Base-by-base conservation (phyloP, 2,329 filamentous ascomycete genomes). In the Cytospora paraplurivora region DNA sequence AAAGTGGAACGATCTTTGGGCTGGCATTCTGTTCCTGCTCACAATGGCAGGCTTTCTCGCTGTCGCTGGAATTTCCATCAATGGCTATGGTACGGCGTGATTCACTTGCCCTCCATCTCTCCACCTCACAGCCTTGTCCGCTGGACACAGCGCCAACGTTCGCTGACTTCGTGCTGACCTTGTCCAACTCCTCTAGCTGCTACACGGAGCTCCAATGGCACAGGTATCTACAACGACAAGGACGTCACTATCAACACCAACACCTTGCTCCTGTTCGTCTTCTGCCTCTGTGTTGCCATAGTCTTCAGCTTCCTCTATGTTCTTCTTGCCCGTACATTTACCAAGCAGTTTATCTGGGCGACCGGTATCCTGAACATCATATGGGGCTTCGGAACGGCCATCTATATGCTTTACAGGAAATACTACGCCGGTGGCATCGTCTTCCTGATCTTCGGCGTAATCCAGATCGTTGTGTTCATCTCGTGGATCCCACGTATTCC, bases 1-100 rank as follows among this genome's bases (percentile, higher is more conserved):
- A n/a, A 96, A 94, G 75, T 97, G 84, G 78, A 92, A 97, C 71
- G 94, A 98, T 74, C 73, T 91, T 33, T 97, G 93, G 94, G 93
- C 93, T 4, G 93, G 90, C 4, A 78, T 96, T 49, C 78, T 97
- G 61, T 74, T 73, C 57, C 32, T 74, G 12, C 57, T 69, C 19
- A 70, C 68, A 13, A 70, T 71, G 55, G 69, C 68, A 35, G 93
- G 92, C 15, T 97, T 90, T 71, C 83, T 86, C 11, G 92, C 85
- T 10, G 87, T 97, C 56, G 93, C 89, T 8, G 93, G 82, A 3
- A 80, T 96, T 38, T 81, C 88, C 0, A 85, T 97, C 47, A 84
- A 89, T 68, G 90, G 90, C 59, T 97, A 96, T 71, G 81, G 85
- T 68, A 77, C 76, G 72, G 64, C 15, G 33, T 32, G 21, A 27